Percentiles rank a stretch among this genome's conserved stretches.
Evolutionary conservation across 768 basidiomycete genomes (phyloP).

Genomic region (Leucosporidium creatinivorum): DNA sequence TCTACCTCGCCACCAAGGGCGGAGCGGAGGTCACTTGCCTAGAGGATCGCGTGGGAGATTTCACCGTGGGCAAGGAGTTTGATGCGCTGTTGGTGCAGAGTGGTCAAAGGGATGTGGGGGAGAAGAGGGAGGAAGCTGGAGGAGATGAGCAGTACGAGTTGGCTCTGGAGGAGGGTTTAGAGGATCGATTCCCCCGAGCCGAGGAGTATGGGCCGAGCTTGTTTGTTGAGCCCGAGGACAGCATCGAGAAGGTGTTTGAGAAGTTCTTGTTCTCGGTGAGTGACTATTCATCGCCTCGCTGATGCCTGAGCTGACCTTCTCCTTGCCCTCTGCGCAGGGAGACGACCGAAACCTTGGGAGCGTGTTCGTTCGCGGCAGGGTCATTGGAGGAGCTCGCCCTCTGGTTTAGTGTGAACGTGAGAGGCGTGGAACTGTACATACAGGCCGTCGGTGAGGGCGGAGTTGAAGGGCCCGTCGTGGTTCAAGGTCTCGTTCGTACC

Average conservation of each 20-base stretch:
- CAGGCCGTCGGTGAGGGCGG: too few relatives aligned
- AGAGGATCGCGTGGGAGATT: conserved; percentile 62
- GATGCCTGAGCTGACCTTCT: too few relatives aligned
- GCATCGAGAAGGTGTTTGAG: conserved; percentile 60
- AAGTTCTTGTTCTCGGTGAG: conserved; percentile 39
- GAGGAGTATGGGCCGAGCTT: conserved; percentile 31
- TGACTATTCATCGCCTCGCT: too few relatives aligned
- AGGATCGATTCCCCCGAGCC: conserved; percentile 11
- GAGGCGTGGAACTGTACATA: not conserved
- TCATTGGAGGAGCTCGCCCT: conserved; percentile 58
- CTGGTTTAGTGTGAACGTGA: not conserved
- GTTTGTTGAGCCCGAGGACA: conserved; percentile 37
- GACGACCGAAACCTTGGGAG: conserved; percentile 54
- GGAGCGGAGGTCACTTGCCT: conserved; percentile 78
- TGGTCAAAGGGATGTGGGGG: conserved; percentile 41
- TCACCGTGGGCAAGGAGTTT: conserved; percentile 74
- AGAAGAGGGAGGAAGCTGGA: conserved; percentile 42
- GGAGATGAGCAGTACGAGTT: conserved; percentile 47
- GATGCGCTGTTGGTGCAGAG: conserved; percentile 75
- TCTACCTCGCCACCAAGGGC: conserved; percentile 86
- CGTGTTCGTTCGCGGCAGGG: conserved; percentile 75
- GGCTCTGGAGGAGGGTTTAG: conserved; percentile 1
- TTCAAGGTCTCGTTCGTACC: too few relatives aligned
- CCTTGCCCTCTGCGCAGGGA: conserved; percentile 30
- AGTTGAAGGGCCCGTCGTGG: not conserved